Base-by-base conservation (phyloP, 1,139 yeast species). In the Pichia sp. region DNA sequence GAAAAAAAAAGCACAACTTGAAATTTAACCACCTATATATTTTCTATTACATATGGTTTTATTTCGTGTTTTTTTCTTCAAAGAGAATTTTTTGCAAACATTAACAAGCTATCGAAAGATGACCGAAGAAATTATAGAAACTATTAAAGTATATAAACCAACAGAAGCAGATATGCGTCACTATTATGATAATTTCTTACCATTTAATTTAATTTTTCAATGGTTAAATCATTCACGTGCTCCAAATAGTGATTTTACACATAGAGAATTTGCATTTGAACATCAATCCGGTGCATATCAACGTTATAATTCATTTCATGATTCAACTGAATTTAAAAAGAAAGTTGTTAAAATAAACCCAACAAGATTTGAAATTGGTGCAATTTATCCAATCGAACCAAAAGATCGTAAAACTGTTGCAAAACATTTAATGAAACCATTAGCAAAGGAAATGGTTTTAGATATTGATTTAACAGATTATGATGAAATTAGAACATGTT, bases 401-500 rank as follows among this genome's bases (percentile, higher is more conserved):
- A 79, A 78, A 44, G 89, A 89, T 51, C 73, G 96, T 41, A 90
- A 87, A 58, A 71, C 79, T 11, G 69, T 87, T n/a, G 80, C 95
- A 24, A 87, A 87, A 56, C 74, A 75, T 39, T 85, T 89, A 25
- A 77, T 89, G 78, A 81, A 80, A 56, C 94, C 98, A 0, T 58
- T 84, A 30, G 72, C 80, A 53, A 92, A 92, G 61, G 99, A 92
- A 62, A 71, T 92, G 51, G 96, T 90, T 8, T 85, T 92, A 55
- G 99, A 92, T 79, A 92, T 92, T 55, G 99, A 92, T 80, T 78
- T 92, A 70, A 94, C 97, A 16, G 98, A 94, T 69, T 92, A 92
- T 63, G 97, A 92, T 64, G 87, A 81, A 29, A 78, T 87, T 53
- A 79, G 99, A 67, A 92, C 97, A 0, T 92, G 99, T 64, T 92